phyloP scores from a whole-genome alignment of 441 rosid species.

The Dalechampia spathulata region DNA sequence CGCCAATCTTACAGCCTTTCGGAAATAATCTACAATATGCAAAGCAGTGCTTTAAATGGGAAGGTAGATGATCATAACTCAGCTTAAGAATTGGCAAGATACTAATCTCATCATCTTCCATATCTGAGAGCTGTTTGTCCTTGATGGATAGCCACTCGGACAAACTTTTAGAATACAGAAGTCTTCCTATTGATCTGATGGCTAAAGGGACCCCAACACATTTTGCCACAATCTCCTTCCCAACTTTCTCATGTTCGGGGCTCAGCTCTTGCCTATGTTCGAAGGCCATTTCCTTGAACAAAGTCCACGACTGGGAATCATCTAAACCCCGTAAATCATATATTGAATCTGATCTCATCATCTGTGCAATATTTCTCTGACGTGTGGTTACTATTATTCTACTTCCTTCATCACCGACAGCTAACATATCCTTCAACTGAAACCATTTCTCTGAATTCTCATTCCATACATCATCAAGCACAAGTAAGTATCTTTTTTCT shows the following conservation, averaged over 20 bases:
- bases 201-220: conserved; percentile 27
- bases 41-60: conserved; percentile 23
- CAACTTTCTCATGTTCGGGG: not conserved
- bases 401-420: conserved; percentile 21
- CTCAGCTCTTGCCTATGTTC: not conserved
- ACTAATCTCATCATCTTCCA: not conserved
- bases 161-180: conserved; percentile 8
- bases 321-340: conserved; percentile 11
- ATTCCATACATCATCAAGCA: conserved; percentile 37
- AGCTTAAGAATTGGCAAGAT: conserved; percentile 6
- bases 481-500: conserved; percentile 19
- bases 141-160: conserved; percentile 12
- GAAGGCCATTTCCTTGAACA: conserved; percentile 19
- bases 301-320: conserved; percentile 10
- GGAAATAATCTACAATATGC: conserved; percentile 19
- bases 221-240: conserved; percentile 3
- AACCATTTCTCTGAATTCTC: conserved; percentile 20
- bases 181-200: conserved; percentile 16
- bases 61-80: conserved; percentile 20
- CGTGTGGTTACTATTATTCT: conserved; percentile 28
- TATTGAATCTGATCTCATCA: not conserved
- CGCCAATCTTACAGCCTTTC: not conserved
- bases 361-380: conserved; percentile 9
- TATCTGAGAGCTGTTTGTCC: conserved; percentile 1
- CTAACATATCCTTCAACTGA: conserved; percentile 7